These are phyloP conservation scores for Arthromyces matolae DNA, from an alignment of 768 basidiomycete genomes.

Conservation along the genomic window DNA sequence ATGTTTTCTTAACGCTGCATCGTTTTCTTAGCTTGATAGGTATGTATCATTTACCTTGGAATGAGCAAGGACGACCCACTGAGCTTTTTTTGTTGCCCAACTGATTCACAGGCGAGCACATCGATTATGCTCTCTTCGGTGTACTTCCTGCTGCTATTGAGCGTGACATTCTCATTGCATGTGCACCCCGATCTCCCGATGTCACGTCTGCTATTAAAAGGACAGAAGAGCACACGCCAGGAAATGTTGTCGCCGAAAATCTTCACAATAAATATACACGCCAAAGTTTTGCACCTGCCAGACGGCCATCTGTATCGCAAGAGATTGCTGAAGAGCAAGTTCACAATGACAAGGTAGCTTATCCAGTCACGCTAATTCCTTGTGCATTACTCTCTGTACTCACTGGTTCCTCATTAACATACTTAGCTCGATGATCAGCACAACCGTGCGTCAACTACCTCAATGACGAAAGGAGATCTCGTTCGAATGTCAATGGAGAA, in stretches of 20 bases:
- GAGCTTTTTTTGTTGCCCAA: conserved; percentile 6
- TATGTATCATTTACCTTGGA: conserved; percentile 9
- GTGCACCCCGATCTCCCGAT: conserved; percentile 44
- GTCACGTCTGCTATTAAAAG: conserved; percentile 16
- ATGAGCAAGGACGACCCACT: neutral
- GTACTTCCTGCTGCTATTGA: conserved; percentile 85
- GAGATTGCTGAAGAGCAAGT: conserved; percentile 36
- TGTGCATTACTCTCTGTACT: neutral
- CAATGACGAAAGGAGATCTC: conserved; percentile 62
- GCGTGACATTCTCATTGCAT: conserved; percentile 79
- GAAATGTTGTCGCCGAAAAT: conserved; percentile 62
- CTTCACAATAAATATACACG: conserved; percentile 55
- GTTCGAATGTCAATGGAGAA: conserved; percentile 81
- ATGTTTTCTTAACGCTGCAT: too few species aligned
- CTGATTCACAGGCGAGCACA: conserved; percentile 86
- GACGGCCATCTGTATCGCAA: conserved; percentile 20
- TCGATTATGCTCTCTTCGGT: conserved; percentile 82
- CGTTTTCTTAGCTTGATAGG: conserved; percentile 52
- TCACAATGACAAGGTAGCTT: conserved; percentile 60
- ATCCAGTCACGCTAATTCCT: neutral
- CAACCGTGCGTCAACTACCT: neutral
- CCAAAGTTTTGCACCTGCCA: conserved; percentile 54
- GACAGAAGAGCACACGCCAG: conserved; percentile 34
- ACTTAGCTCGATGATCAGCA: conserved; percentile 19
- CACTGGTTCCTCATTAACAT: neutral